Base-by-base conservation (phyloP, 306 rosid species). In the Rosa persica region DNA sequence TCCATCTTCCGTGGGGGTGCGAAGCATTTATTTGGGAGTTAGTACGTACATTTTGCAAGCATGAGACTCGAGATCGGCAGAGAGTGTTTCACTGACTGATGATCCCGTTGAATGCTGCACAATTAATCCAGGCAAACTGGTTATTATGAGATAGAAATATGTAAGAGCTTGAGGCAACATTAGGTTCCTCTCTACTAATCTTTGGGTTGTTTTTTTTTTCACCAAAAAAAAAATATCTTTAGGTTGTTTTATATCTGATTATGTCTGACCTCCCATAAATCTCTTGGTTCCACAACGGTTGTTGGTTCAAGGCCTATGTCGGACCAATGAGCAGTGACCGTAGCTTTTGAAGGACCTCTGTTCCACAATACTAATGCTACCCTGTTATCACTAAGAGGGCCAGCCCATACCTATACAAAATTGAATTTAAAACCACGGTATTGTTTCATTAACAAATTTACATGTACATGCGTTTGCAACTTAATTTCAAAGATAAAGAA, bases 41-140 rank as follows among this genome's bases (percentile, higher is more conserved):
- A 92, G 81, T 38, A 90, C 85, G 78, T 84, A 92, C 90, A 92
- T 92, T 82, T 87, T 86, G 73, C 92, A 92, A 80, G 87, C 88
- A 82, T 92, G 97, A 36, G 95, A 80, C 46, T 83, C 92, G 67
- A 92, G 40, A 38, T 81, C 64, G 0, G 83, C 89, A 11, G 85
- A 82, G 22, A 92, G 82, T 48, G 77, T 69, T 58, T 72, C 82
- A 0, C 76, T 78, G 34, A 86, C 79, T 0, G 83, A 72, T 74
- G 86, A 23, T n/a, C 79, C 76, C 25, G 84, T 87, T 39, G 93
- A 86, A 64, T 92, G 92, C 97, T 92, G 88, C 81, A 85, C 68
- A 68, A 47, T 42, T 5, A 42, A 42, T 83, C 68, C 76, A 62
- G 44, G 49, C 25, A 25, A 68, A 49, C 19, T 64, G 1, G 25